These are phyloP conservation scores for Leccinum obscurum DNA, from an alignment of 768 basidiomycete species.

Conservation along the genomic window DNA sequence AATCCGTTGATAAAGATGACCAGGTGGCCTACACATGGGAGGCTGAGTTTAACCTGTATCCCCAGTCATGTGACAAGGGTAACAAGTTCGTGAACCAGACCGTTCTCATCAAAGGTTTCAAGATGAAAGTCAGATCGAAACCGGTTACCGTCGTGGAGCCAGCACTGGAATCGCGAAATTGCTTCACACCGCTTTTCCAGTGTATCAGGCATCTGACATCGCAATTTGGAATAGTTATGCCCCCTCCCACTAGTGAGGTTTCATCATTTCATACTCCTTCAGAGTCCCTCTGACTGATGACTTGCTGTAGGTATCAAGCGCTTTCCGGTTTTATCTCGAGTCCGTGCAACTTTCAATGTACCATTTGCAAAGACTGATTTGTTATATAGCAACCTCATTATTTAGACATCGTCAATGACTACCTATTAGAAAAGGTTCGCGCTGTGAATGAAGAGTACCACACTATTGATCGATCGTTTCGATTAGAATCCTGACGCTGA, in stretches of 20 bases:
- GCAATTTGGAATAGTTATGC: too few relatives aligned
- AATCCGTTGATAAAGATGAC: neutral
- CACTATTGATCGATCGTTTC: neutral
- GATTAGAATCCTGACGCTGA: neutral
- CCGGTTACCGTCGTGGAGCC: neutral
- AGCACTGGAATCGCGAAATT: too few relatives aligned
- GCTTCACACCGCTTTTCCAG: neutral
- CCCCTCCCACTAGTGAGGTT: neutral
- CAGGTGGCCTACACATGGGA: neutral
- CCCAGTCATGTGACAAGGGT: neutral
- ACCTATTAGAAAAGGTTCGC: constrained; percentile 6
- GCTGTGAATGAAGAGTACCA: neutral
- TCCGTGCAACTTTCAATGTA: neutral
- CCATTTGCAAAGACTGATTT: neutral
- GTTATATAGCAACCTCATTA: constrained; percentile 6
- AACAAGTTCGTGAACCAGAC: constrained; percentile 10
- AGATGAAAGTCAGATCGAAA: constrained; percentile 1
- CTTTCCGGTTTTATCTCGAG: neutral
- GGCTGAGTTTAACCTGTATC: neutral
- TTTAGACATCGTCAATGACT: constrained; percentile 10
- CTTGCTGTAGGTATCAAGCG: neutral
- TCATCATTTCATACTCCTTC: neutral
- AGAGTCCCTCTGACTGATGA: neutral
- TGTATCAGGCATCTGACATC: neutral
- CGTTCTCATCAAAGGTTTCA: constrained; percentile 12